phyloP scores from a whole-genome alignment of 768 basidiomycete genomes.

The Leccinum variicolor region DNA sequence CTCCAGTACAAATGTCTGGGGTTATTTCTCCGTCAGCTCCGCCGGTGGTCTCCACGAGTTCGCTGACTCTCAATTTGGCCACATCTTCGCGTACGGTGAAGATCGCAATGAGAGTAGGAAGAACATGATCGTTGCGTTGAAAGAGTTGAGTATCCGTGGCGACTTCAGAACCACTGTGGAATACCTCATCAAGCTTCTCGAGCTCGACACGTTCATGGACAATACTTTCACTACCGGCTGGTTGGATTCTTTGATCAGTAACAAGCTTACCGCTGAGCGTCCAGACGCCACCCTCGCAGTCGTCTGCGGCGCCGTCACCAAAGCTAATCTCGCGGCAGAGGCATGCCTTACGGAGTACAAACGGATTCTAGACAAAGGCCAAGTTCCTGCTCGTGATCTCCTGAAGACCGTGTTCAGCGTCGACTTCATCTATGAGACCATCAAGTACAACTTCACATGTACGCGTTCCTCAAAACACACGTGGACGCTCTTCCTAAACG shows the following conservation, averaged over 20 bases:
- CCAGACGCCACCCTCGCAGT: constrained; percentile 92
- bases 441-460: constrained; percentile 93
- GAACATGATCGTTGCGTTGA: constrained; percentile 99
- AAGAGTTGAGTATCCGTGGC: constrained; percentile 97
- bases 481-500: constrained; percentile 97
- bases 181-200: constrained; percentile 96
- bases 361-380: constrained; percentile 94
- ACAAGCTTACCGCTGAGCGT: constrained; percentile 94
- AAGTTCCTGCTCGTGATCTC: constrained; percentile 91
- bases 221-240: constrained; percentile 99
- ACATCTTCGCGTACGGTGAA: constrained; percentile 98
- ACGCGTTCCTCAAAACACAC: constrained; percentile 83
- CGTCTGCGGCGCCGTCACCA: constrained; percentile 93
- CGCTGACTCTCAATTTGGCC: constrained; percentile 98
- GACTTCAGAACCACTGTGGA: constrained; percentile 99
- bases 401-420: constrained; percentile 95
- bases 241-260: constrained; percentile 96
- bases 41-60: constrained; percentile 98
- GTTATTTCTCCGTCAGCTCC: constrained; percentile 96
- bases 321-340: constrained; percentile 87
- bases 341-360: constrained; percentile 92
- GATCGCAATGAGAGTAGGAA: constrained; percentile 94
- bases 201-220: constrained; percentile 93
- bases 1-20: constrained; percentile 99
- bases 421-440: constrained; percentile 97